A percentile compares a stretch with the other conserved stretches of the same genome.
Conservation (phyloP, 2,329 filamentous ascomycete genomes). For the Neoscytalidium dimidiatum region DNA sequence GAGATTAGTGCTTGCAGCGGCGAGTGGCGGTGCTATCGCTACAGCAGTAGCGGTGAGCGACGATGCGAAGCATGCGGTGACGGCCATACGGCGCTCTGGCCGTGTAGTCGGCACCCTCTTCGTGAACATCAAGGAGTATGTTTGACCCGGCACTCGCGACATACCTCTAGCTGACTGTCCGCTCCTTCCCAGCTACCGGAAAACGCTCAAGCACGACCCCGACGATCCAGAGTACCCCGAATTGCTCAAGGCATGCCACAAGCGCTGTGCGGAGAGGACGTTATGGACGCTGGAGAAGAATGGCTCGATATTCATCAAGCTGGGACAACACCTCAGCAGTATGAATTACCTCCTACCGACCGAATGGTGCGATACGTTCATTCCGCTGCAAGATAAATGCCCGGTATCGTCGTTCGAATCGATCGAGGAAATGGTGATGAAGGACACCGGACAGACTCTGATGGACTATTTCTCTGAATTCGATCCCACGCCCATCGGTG, state of each 20-base stretch:
- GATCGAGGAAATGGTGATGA: conserved; percentile 80
- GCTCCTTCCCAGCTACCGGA: conserved; percentile 74
- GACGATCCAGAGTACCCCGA: conserved; percentile 66
- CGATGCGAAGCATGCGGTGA: conserved; percentile 75
- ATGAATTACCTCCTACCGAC: conserved; percentile 91
- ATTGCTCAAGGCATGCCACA: conserved; percentile 81
- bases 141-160: conserved; percentile 22
- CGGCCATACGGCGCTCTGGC: conserved; percentile 73
- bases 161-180: conserved; percentile 22
- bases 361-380: conserved; percentile 95
- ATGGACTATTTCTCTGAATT: conserved; percentile 87
- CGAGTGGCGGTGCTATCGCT: conserved; percentile 38
- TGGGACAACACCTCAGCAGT: conserved; percentile 93
- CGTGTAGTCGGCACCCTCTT: conserved; percentile 74
- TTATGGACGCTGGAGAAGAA: conserved; percentile 89
- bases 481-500: conserved; percentile 77
- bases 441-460: conserved; percentile 78
- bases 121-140: conserved; percentile 86
- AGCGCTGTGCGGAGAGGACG: conserved; percentile 87
- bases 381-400: conserved; percentile 93
- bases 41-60: conserved; percentile 56
- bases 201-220: conserved; percentile 70
- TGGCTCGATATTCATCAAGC: conserved; percentile 96
- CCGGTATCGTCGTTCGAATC: conserved; percentile 88
- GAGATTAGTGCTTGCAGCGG: conserved; percentile 30